Evolutionary conservation across 768 basidiomycete genomes (phyloP).

Genomic region (Crepidotus variabilis): DNA sequence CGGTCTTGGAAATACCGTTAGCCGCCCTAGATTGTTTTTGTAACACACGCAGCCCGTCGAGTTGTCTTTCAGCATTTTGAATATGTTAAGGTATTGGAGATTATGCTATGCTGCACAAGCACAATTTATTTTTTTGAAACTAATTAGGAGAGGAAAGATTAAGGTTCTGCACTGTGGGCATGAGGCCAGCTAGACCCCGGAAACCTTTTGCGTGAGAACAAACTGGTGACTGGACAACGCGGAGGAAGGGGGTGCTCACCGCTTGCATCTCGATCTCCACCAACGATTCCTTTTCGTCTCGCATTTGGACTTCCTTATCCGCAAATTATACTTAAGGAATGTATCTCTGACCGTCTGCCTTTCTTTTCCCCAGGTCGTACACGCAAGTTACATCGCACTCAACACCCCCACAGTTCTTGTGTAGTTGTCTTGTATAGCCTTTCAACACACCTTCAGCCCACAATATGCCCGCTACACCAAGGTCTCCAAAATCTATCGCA

Average conservation of each 20-base stretch:
- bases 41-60: too few species aligned
- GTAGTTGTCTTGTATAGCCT: slow-evolving; percentile 1
- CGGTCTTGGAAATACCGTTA: too few species aligned
- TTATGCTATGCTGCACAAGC: too few species aligned
- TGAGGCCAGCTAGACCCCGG: neutral
- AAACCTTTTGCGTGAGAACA: neutral
- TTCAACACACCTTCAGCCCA: neutral
- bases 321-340: neutral
- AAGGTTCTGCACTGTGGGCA: neutral
- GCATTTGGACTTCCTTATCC: neutral
- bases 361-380: neutral
- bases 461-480: slow-evolving; percentile 35
- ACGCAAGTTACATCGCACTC: neutral
- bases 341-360: neutral
- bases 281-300: neutral
- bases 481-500: slow-evolving; percentile 29
- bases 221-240: neutral
- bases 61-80: too few species aligned
- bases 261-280: neutral
- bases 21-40: too few species aligned
- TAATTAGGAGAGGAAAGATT: neutral
- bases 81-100: too few species aligned
- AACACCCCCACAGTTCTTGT: neutral
- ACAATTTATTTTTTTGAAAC: neutral
- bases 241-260: too few species aligned